These are phyloP conservation scores for Piromyces finnis DNA, from an alignment of 192 early-diverging fungal genomes.

Conservation along the genomic window DNA sequence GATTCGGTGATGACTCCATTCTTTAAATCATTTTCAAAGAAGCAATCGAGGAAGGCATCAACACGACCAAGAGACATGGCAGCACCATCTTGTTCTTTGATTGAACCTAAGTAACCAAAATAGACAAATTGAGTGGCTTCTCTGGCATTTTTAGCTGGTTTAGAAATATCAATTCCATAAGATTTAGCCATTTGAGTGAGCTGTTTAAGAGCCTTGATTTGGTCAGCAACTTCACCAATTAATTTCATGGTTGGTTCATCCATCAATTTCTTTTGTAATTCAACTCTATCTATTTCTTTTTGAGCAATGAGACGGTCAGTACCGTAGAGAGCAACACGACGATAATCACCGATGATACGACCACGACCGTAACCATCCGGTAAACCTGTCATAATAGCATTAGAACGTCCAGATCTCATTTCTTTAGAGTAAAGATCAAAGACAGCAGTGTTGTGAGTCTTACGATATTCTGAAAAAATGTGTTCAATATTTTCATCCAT, in stretches of 20 bases:
- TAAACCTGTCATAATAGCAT: constrained; percentile 6
- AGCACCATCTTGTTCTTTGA: constrained; percentile 7
- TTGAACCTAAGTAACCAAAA: constrained; percentile 2
- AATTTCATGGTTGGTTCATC: constrained; percentile 1
- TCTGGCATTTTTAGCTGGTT: constrained; percentile 2
- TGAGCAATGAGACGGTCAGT: neutral
- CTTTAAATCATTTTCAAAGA: constrained; percentile 1
- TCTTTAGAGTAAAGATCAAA: constrained; percentile 5
- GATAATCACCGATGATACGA: constrained; percentile 6
- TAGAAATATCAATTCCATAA: constrained; percentile 4
- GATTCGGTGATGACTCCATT: constrained; percentile 1
- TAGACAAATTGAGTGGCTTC: constrained; percentile 4
- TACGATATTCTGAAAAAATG: constrained; percentile 4
- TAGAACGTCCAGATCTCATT: constrained; percentile 1
- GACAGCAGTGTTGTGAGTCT: constrained; percentile 5
- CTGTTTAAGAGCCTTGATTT: constrained; percentile 1
- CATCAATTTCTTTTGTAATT: neutral
- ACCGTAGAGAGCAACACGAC: constrained; percentile 8
- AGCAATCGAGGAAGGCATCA: constrained; percentile 6
- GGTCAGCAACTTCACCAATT: constrained; percentile 2
- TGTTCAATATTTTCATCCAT: neutral
- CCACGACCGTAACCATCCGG: constrained; percentile 7
- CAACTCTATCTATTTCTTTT: constrained; percentile 2
- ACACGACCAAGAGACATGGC: constrained; percentile 8
- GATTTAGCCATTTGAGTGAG: constrained; percentile 2